Evolutionary conservation across 2,329 filamentous ascomycete genomes (phyloP), one percentile per base, ranked within the genome.

Genomic region (Aspergillus quadrilineatus): DNA sequence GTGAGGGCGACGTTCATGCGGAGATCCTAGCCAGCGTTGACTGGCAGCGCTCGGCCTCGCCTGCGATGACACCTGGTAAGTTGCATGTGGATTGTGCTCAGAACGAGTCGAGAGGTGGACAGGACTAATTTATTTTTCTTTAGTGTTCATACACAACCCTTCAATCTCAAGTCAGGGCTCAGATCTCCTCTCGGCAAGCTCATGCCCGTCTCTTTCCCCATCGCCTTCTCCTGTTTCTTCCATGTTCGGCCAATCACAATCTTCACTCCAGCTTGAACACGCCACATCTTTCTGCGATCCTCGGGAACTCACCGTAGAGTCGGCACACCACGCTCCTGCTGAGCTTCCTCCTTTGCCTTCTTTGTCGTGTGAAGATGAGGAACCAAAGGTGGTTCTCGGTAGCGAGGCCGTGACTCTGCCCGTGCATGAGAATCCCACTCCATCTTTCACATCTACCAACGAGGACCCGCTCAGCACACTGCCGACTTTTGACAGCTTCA

Each of bases 61-160:
- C 92, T 50, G 90, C 91, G 26, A 85, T 96, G 84, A 95, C 91
- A 67, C 92, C 92, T 84, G 86, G 91, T 96, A 87, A 80, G 90
- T 50, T 37, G 7, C 8, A 47, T 12, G 42, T 44, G n/a, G 17
- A 36, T 47, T 30, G 44, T n/a, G 26, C 28, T 46, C 12, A 15
- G 46, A 46, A 29, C 4, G 28, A 9, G 44, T 28, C 45, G 58
- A 59, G 59, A 58, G 61, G 64, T 54, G 55, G 63, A 45, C 53
- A 53, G 59, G 41, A 58, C 67, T 72, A 67, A 72, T 63, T 47
- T 50, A n/a, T n/a, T n/a, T n/a, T 63, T 48, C 44, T 64, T 60
- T 73, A 85, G 86, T 88, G 54, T 88, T 85, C 73, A 83, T 88
- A 66, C 84, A 88, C 73, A 82, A 85, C 67, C 81, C 81, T 67